phyloP scores from a whole-genome alignment of 345 rosid genomes.

The Acer negundo region DNA sequence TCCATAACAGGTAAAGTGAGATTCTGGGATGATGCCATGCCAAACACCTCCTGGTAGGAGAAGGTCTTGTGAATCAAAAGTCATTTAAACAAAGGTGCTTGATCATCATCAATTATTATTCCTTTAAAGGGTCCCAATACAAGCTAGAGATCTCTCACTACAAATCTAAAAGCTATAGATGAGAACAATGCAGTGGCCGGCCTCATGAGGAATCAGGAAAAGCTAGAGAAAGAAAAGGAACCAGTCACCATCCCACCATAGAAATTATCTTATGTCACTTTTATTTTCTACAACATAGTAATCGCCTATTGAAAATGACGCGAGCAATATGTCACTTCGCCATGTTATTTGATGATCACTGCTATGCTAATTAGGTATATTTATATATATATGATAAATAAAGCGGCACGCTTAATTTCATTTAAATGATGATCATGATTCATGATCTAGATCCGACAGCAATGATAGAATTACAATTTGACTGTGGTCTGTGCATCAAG shows the following conservation, averaged over 20 bases:
- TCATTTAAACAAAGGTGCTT: slow-evolving; percentile 56
- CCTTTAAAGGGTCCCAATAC: slow-evolving; percentile 52
- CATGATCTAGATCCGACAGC: neutral
- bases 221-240: slow-evolving; percentile 45
- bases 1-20: slow-evolving; percentile 60
- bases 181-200: slow-evolving; percentile 46
- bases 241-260: slow-evolving; percentile 42
- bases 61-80: slow-evolving; percentile 61
- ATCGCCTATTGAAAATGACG: slow-evolving; percentile 32
- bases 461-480: neutral
- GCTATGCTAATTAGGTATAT: neutral
- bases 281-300: slow-evolving; percentile 5
- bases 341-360: neutral
- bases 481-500: neutral
- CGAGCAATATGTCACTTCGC: slow-evolving; percentile 40
- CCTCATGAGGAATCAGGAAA: slow-evolving; percentile 44
- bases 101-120: slow-evolving; percentile 53
- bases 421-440: neutral
- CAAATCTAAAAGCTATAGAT: slow-evolving; percentile 41
- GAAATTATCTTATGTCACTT: neutral
- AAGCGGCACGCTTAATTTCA: slow-evolving; percentile 16
- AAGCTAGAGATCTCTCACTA: slow-evolving; percentile 28
- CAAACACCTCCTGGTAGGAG: slow-evolving; percentile 36
- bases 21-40: slow-evolving; percentile 72
- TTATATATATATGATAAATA: neutral